Conservation (phyloP, 2,329 filamentous ascomycete genomes). For the Niveomyces coronatus region DNA sequence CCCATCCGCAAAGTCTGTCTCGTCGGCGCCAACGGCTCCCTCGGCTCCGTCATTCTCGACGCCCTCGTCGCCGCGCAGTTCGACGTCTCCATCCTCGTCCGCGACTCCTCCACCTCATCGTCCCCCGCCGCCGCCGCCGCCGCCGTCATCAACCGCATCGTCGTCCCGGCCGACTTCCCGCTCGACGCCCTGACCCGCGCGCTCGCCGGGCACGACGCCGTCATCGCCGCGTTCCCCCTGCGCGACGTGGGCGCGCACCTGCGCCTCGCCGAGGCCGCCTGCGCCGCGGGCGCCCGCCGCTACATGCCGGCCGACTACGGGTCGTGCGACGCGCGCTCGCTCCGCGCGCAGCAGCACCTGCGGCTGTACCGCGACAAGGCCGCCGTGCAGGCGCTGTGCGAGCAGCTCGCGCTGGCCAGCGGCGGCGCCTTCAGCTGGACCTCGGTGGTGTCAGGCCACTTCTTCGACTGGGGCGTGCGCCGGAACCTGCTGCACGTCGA, state of each 20-base stretch:
- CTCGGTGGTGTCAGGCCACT: conserved; percentile 31
- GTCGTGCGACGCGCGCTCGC: conserved; percentile 25
- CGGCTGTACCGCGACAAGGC: conserved; percentile 26
- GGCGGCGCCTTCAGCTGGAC: conserved; percentile 40
- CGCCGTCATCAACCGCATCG: conserved; percentile 14
- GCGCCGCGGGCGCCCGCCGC: conserved; percentile 47
- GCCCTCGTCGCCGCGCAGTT: conserved; percentile 30
- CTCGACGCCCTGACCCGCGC: conserved; percentile 32
- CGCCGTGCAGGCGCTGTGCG: conserved; percentile 20
- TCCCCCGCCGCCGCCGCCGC: conserved; percentile 18
- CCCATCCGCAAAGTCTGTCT: conserved; percentile 23
- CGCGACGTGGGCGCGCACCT: conserved; percentile 33
- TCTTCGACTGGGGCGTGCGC: conserved; percentile 39
- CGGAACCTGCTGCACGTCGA: conserved; percentile 32
- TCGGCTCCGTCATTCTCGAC: conserved; percentile 28
- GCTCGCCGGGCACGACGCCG: conserved; percentile 46
- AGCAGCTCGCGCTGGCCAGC: conserved; percentile 16
- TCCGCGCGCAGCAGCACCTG: conserved; percentile 23
- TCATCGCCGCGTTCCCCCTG: conserved; percentile 32
- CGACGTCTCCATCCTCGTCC: conserved; percentile 45
- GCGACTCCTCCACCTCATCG: conserved; percentile 23
- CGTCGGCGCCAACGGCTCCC: conserved; percentile 27
- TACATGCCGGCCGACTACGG: conserved; percentile 53
- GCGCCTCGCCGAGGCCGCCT: conserved; percentile 46
- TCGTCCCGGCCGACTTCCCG: conserved; percentile 20